Conservation (phyloP, 2,329 filamentous ascomycete species). For the Cadophora sp. region DNA sequence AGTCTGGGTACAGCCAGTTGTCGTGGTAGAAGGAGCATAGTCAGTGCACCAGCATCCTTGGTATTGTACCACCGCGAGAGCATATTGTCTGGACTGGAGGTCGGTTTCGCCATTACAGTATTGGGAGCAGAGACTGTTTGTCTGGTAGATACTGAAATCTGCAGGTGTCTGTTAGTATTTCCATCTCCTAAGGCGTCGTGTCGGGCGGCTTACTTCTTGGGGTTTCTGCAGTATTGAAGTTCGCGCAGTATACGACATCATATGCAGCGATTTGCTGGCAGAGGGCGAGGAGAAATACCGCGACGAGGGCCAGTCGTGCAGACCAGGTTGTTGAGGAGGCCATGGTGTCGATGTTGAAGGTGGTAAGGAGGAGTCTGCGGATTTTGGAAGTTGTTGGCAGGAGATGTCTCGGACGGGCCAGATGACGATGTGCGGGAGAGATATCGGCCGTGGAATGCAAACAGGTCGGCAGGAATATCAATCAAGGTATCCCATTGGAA, state of each 20-base stretch:
- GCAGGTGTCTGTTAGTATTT: slow-evolving; percentile 28
- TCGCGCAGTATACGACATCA: slow-evolving; percentile 51
- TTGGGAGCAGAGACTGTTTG: slow-evolving; percentile 71
- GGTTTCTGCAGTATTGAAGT: slow-evolving; percentile 53
- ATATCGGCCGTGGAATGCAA: slow-evolving; percentile 32
- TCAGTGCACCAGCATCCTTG: slow-evolving; percentile 78
- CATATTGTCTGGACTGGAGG: slow-evolving; percentile 52
- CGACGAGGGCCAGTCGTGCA: slow-evolving; percentile 37
- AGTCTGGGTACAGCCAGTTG: slow-evolving; percentile 57
- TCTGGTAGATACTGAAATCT: slow-evolving; percentile 67
- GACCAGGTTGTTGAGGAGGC: slow-evolving; percentile 25
- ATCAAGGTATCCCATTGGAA: slow-evolving; percentile 42
- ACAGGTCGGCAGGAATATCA: slow-evolving; percentile 34
- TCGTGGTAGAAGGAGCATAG: slow-evolving; percentile 61
- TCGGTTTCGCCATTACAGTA: slow-evolving; percentile 54
- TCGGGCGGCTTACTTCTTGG: slow-evolving; percentile 49
- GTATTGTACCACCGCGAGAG: slow-evolving; percentile 72
- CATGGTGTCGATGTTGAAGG: slow-evolving; percentile 22
- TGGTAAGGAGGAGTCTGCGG: slow-evolving; percentile 7
- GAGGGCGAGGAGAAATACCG: slow-evolving; percentile 29
- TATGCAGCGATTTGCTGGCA: slow-evolving; percentile 28
- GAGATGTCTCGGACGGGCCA: slow-evolving; percentile 23
- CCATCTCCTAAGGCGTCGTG: not conserved
- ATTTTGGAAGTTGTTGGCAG: slow-evolving; percentile 17
- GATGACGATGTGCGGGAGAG: slow-evolving; percentile 26